A percentile compares a stretch with the other conserved stretches of the same genome.
Evolutionary conservation across 495 filamentous ascomycete genomes (phyloP).

Genomic region (Aspergillus bertholletiae): DNA sequence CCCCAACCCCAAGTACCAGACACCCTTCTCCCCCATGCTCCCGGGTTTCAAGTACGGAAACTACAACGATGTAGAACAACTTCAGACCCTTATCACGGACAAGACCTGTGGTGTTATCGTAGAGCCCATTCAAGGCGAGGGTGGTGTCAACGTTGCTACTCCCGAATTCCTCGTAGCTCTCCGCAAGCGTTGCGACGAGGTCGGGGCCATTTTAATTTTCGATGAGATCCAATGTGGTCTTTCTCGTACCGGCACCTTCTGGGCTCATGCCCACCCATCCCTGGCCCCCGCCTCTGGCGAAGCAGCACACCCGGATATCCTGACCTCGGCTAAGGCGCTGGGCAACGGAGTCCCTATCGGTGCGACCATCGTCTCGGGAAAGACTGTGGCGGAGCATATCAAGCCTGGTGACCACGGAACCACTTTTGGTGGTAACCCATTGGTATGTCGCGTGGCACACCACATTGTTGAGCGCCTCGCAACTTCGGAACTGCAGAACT

Average conservation of each 20-base stretch:
- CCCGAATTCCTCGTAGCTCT: conserved; percentile 77
- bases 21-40: conserved; percentile 90
- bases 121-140: conserved; percentile 97
- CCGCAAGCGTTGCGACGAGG: conserved; percentile 74
- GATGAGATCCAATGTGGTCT: conserved; percentile 98
- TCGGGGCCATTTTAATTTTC: conserved; percentile 85
- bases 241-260: conserved; percentile 78
- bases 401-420: conserved; percentile 93
- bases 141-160: conserved; percentile 80
- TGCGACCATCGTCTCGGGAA: conserved; percentile 76
- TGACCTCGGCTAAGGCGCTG: conserved; percentile 92
- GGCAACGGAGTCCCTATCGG: conserved; percentile 96
- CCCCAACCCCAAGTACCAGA: conserved; percentile 98
- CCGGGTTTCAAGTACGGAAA: conserved; percentile 86
- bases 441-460: conserved; percentile 79
- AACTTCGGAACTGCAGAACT: conserved; percentile 57
- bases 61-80: conserved; percentile 73
- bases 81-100: conserved; percentile 70
- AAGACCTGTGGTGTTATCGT: conserved; percentile 93
- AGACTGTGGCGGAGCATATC: conserved; percentile 75
- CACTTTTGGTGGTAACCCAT: conserved; percentile 93
- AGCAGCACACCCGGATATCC: conserved; percentile 86
- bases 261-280: conserved; percentile 77
- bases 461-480: conserved; percentile 75
- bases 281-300: conserved; percentile 35